Base-by-base conservation (phyloP, 2,329 filamentous ascomycete genomes). In the Eutypa lata region DNA sequence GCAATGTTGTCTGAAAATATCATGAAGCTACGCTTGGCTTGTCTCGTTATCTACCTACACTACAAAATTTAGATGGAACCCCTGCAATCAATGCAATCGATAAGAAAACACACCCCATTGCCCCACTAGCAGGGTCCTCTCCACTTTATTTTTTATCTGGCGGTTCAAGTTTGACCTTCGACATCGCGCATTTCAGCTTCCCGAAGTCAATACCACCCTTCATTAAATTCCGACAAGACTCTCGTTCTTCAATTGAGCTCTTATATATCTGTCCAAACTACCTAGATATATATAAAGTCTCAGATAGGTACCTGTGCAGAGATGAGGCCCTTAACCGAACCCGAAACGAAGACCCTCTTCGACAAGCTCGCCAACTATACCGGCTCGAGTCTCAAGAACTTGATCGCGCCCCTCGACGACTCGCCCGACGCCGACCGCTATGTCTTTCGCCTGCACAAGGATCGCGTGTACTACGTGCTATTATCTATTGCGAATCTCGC, bases 291-390 rank as follows among this genome's bases (percentile, higher is more conserved):
- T 31, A 5, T 10, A 10, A 31, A 31, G 5, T 31, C 26, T 31
- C 26, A n/a, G n/a, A n/a, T n/a, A n/a, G 8, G 14, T 14, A 35
- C 31, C 14, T 14, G 14, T 14, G 14, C 31, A 28, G 82, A 64
- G 46, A 95, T 96, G 90, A 84, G 91, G 52, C 83, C 88, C 49
- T 83, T 96, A 61, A 94, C 91, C 52, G 91, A 91, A 71, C 73
- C 78, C 67, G 88, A 91, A 74, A 89, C 87, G 53, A 84, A 89
- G 70, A 89, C 88, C 1, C 84, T 97, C 64, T 95, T 97, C 73
- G 83, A 87, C 63, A 96, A 97, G 78, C 84, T 99, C 40, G 94
- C 94, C 53, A 90, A 91, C 72, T 99, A 97, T 78, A 94, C 90
- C 22, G 91, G 92, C 61, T 84, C 83, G 64, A 92, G 89, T 18